These are phyloP conservation scores for Pholiota molesta DNA, from an alignment of 768 basidiomycete species.

Conservation along the genomic window DNA sequence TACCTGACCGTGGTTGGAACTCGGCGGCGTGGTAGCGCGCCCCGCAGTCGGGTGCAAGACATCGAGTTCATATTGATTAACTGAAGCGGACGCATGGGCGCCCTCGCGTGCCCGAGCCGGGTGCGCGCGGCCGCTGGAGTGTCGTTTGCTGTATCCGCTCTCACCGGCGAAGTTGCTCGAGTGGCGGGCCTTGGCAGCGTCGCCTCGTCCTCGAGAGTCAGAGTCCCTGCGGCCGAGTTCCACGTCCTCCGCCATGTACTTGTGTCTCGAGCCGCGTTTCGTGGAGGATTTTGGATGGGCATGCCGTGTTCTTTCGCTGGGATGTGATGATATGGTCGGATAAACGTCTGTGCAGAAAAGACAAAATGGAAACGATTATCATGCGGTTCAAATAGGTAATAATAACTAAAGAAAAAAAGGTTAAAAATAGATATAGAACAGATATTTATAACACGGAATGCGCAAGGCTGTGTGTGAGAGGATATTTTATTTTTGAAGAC, in stretches of 20 bases:
- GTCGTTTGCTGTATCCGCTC: background rate
- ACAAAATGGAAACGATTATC: background rate
- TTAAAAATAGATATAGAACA: background rate
- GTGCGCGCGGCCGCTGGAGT: background rate
- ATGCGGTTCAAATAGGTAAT: background rate
- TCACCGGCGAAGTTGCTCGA: background rate
- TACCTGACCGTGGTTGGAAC: background rate
- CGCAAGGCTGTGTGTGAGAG: background rate
- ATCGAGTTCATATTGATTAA: background rate
- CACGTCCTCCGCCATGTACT: background rate
- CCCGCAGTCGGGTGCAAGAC: background rate
- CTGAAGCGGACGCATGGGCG: background rate
- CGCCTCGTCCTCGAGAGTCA: background rate
- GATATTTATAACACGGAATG: slow-evolving; percentile 1
- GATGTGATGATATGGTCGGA: background rate
- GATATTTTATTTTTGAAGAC: background rate
- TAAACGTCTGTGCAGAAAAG: background rate
- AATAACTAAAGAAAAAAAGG: background rate
- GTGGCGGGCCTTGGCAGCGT: background rate
- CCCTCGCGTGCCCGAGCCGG: background rate
- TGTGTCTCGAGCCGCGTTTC: background rate
- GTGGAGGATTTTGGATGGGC: slow-evolving; percentile 1
- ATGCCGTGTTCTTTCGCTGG: background rate
- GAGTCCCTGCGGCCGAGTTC: background rate
- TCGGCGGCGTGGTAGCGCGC: background rate